Percentiles rank a stretch among this genome's conserved stretches.
These are phyloP conservation scores for Furcasterigmium furcatum DNA, from an alignment of 2,329 filamentous ascomycete species.

Conservation along the genomic window DNA sequence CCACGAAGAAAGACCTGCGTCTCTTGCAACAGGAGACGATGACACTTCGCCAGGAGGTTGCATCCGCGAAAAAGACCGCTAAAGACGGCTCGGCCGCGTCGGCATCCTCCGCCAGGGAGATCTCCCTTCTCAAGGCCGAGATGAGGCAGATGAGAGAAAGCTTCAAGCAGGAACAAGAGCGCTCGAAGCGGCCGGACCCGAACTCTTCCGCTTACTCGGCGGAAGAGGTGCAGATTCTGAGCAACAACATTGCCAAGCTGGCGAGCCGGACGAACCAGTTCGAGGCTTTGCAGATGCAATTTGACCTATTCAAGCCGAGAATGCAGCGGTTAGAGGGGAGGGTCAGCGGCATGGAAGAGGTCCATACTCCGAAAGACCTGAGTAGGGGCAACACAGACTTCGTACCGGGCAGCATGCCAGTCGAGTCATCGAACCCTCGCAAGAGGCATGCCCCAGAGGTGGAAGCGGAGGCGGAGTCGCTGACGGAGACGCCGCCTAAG, in stretches of 20 bases:
- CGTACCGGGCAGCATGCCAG: not conserved
- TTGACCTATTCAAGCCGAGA: slow-evolving; percentile 33
- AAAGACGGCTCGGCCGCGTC: slow-evolving; percentile 17
- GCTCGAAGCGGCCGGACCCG: slow-evolving; percentile 9
- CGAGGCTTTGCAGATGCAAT: slow-evolving; percentile 37
- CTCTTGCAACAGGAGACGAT: slow-evolving; percentile 17
- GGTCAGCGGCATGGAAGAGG: not conserved
- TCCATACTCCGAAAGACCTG: not conserved
- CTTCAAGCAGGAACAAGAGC: slow-evolving; percentile 16
- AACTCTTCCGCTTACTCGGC: slow-evolving; percentile 4
- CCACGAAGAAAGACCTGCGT: slow-evolving; percentile 17
- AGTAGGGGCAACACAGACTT: not conserved
- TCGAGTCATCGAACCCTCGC: not conserved
- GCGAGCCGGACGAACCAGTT: slow-evolving; percentile 32
- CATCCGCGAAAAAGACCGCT: slow-evolving; percentile 17
- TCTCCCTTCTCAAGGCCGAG: slow-evolving; percentile 26
- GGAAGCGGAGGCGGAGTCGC: not conserved
- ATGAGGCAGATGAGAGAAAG: slow-evolving; percentile 24
- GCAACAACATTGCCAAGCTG: slow-evolving; percentile 33
- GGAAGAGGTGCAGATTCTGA: slow-evolving; percentile 35
- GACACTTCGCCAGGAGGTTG: slow-evolving; percentile 16
- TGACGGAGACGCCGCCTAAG: not conserved
- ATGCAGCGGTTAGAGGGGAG: slow-evolving; percentile 28
- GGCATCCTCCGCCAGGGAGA: slow-evolving; percentile 24
- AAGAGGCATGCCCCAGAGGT: not conserved